Base-by-base conservation (phyloP, 768 basidiomycete species). In the Suillus americanus region DNA sequence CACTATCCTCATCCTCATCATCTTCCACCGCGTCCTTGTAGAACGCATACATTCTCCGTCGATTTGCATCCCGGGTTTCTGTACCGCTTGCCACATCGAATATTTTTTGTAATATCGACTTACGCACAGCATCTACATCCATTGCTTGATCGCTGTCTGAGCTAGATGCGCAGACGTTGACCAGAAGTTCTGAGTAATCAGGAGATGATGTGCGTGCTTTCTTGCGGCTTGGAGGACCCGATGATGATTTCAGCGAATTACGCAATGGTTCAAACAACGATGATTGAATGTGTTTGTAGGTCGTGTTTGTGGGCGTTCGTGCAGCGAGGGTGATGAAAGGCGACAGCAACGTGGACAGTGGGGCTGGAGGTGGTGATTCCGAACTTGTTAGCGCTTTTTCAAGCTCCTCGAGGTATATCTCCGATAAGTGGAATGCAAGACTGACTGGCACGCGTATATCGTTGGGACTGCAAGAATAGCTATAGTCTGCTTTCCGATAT, bases 321-420 rank as follows among this genome's bases (percentile, higher is more conserved):
- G 95, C 87, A 37, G 90, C 86, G 59, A 96, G 83, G 30, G 70
- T 70, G 70, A 92, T 79, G 79, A 95, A 94, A 7, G 96, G 97
- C 5, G 73, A 66, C 33, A 93, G 75, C 30, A 94, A 78, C 3
- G 79, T 76, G 18, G 84, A 76, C 18, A 89, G 77, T 20, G 89
- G 87, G 0, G 79, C 81, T 18, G 83, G 80, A 1, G 71, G 61
- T 18, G 75, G 68, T 20, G 76, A 62, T 1, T 74, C 67, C 46
- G 69, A 72, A 38, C 62, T 62, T 38, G 72, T 73, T 8, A 87
- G 70, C 3, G 79, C 86, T 71, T 87, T 94, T 72, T 97, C 87
- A 41, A 99, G 84, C 73, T 99, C 97, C 68, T 93, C 90, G 16
- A 96, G 74, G 74, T 93, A 97, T 55, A 98, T 87, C 73, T 99